Base-by-base conservation (phyloP, 495 filamentous ascomycete genomes). In the Penicillium canescens region DNA sequence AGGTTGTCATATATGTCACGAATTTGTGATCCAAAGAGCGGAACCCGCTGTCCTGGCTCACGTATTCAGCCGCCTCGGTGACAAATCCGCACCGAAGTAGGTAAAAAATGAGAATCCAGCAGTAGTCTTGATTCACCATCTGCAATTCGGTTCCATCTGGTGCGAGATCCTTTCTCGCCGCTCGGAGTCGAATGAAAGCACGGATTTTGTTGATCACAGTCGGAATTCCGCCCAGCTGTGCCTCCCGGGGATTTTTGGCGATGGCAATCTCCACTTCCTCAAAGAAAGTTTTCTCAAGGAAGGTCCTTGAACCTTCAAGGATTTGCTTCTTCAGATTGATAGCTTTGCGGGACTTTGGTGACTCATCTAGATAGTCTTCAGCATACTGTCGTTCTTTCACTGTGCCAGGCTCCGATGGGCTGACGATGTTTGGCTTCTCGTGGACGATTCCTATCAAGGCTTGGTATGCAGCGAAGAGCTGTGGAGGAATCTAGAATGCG, bases 71-170 rank as follows among this genome's bases (percentile, higher is more conserved):
- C 12, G 92, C 92, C 68, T 96, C 92, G 20, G 78, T 80, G 33
- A 93, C 76, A 63, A 93, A 86, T 20, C 94, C 94, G 54, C 87
- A 85, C 10, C 94, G 83, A 16, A 99, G 74, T n/a, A 97, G 82
- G 71, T 87, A 97, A 72, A 94, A 99, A 14, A 98, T 82, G 12
- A 96, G 74, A 41, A 90, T 91, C 95, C 95, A 99, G 56, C 92
- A 88, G 63, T 88, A 93, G 62, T 96, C 90, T 21, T 70, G 59
- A n/a, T 84, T 82, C 34, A 89, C 79, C 58, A 80, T 77, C 63
- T 93, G 89, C 36, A 95, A 70, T 52, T 88, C 82, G 9, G 80
- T 78, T 53, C 83, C 83, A 63, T 96, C 91, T 1, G 84, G 82
- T 2, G 83, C 86, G 23, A 97, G 83, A 58, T 93, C 89, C 72